phyloP scores from a whole-genome alignment of 495 filamentous ascomycete genomes.

The Daldinia concentrica region DNA sequence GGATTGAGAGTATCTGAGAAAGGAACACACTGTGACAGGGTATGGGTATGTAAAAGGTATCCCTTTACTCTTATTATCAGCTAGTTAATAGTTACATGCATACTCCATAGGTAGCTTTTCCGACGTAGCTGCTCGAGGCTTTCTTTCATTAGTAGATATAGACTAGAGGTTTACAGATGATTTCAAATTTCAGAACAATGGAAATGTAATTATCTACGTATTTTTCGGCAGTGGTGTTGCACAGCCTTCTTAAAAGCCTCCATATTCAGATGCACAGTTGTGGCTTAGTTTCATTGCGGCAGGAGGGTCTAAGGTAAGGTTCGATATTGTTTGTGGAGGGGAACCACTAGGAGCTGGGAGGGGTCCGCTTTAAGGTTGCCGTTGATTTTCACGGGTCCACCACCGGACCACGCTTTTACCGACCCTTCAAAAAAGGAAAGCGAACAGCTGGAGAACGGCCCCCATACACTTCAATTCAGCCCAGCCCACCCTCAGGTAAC shows the following conservation, averaged over 20 bases:
- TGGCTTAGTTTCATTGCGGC: constrained; percentile 21
- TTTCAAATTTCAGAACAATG: neutral
- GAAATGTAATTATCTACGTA: neutral
- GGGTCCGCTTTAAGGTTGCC: constrained; percentile 3
- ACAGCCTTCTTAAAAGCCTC: constrained; percentile 32
- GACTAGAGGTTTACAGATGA: neutral
- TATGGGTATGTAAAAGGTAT: constrained; percentile 18
- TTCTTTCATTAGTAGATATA: neutral
- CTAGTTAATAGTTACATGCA: neutral
- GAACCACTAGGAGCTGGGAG: neutral
- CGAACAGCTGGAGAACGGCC: constrained; percentile 11
- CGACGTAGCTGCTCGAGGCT: neutral
- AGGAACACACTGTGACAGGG: constrained; percentile 34
- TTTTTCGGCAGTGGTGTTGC: neutral
- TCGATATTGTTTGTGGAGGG: neutral
- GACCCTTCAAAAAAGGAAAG: constrained; percentile 19
- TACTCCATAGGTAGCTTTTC: neutral
- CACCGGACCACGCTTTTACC: constrained; percentile 38
- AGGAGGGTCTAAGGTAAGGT: neutral
- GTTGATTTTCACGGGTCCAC: constrained; percentile 13
- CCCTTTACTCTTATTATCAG: neutral
- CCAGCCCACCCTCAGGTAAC: constrained; percentile 28
- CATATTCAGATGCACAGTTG: constrained; percentile 5
- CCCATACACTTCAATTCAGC: constrained; percentile 38
- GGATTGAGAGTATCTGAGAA: constrained; percentile 23